These are phyloP conservation scores for Quercus mongolica DNA, from an alignment of 306 rosid genomes.

Conservation along the genomic window DNA sequence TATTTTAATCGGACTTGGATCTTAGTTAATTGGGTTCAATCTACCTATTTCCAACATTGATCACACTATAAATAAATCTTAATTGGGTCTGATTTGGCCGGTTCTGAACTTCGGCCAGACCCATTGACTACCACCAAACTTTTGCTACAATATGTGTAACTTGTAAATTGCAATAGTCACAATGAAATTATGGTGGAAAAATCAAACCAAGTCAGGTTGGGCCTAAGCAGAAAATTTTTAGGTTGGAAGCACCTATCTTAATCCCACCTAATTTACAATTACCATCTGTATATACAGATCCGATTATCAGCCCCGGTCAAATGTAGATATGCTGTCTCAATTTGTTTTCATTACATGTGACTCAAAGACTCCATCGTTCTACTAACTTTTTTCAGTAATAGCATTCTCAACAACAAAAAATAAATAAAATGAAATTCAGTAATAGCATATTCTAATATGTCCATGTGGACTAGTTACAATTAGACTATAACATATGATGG, in stretches of 20 bases:
- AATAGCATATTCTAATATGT: neutral
- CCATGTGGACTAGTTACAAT: neutral
- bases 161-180: neutral
- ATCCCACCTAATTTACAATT: neutral
- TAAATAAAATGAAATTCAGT: too few species aligned
- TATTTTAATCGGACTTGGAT: too few species aligned
- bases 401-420: neutral
- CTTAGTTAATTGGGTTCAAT: too few species aligned
- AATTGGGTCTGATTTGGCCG: neutral
- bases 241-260: conserved; percentile 1
- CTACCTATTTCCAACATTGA: too few species aligned
- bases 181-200: neutral
- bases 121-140: neutral
- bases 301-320: neutral
- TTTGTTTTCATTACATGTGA: neutral
- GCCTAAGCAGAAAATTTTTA: neutral
- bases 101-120: neutral
- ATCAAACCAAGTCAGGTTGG: neutral
- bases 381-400: neutral
- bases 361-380: neutral
- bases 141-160: neutral
- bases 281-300: neutral
- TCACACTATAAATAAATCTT: neutral
- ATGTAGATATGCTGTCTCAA: neutral
- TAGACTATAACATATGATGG: too few species aligned